Evolutionary conservation across 257 asterid genomes (phyloP).

Genomic region (Ballota nigra): DNA sequence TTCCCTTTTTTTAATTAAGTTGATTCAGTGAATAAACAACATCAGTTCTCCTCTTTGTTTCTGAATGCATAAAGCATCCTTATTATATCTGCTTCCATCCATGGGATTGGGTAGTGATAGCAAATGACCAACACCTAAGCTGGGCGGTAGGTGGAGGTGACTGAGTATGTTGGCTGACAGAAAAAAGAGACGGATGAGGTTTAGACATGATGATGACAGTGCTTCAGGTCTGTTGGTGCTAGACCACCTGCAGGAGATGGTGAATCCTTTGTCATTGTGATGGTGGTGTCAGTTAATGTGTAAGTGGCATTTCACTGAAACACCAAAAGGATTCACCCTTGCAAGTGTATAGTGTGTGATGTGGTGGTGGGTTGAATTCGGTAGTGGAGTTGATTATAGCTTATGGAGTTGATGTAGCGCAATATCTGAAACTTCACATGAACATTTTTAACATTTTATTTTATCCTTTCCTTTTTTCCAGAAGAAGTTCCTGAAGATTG

Average conservation of each 20-base stretch:
- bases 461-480: slow-evolving; percentile 32
- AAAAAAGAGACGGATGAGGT: neutral
- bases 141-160: slow-evolving; percentile 9
- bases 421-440: slow-evolving; percentile 16
- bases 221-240: too few relatives aligned
- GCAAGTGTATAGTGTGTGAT: neutral
- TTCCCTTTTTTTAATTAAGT: neutral
- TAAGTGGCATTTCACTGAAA: neutral
- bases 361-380: neutral
- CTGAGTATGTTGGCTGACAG: neutral
- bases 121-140: neutral
- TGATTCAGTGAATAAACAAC: slow-evolving; percentile 1
- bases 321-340: neutral
- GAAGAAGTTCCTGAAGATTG: slow-evolving; percentile 82
- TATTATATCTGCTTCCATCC: slow-evolving; percentile 5
- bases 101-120: neutral
- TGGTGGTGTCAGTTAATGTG: neutral
- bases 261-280: neutral
- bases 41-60: neutral
- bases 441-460: slow-evolving; percentile 15
- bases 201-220: neutral
- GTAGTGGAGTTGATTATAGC: slow-evolving; percentile 18
- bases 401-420: neutral
- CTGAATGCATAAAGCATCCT: neutral
- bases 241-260: neutral